Percentiles rank a stretch among this genome's conserved stretches.
Evolutionary conservation across 495 filamentous ascomycete species (phyloP).

Genomic region (Podospora conica): DNA sequence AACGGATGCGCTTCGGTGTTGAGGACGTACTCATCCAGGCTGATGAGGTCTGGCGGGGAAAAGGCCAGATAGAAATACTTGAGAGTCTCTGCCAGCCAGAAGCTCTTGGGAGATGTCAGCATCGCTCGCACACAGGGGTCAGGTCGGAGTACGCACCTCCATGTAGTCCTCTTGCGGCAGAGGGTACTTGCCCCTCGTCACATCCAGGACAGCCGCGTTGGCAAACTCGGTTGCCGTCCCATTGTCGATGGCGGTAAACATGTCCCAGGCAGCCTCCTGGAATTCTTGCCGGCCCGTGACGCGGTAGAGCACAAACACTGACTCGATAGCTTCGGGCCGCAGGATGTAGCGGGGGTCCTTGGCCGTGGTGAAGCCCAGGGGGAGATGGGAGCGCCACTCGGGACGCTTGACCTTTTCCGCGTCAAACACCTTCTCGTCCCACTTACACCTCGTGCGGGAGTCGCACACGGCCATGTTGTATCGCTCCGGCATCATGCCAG

Average conservation of each 20-base stretch:
- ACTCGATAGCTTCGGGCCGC: conserved; percentile 60
- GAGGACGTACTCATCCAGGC: conserved; percentile 71
- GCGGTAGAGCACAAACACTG: conserved; percentile 65
- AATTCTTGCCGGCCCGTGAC: conserved; percentile 59
- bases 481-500: conserved; percentile 82
- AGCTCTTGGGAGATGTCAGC: conserved; percentile 49
- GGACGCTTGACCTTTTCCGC: conserved; percentile 20
- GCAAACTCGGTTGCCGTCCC: conserved; percentile 53
- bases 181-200: conserved; percentile 30
- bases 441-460: conserved; percentile 55
- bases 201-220: conserved; percentile 59
- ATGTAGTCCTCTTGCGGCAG: conserved; percentile 38
- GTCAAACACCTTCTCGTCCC: conserved; percentile 58
- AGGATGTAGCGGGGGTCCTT: conserved; percentile 41
- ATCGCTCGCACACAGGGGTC: neutral
- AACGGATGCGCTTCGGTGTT: conserved; percentile 50
- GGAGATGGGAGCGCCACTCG: conserved; percentile 28
- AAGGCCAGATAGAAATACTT: conserved; percentile 80
- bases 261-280: conserved; percentile 65
- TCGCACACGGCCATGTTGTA: conserved; percentile 60
- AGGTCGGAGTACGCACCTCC: conserved; percentile 28
- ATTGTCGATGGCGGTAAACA: conserved; percentile 61
- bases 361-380: conserved; percentile 33
- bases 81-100: conserved; percentile 35
- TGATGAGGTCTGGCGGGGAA: conserved; percentile 58